phyloP scores from a whole-genome alignment of 75 land plant genomes.

The Cupressus sempervirens region DNA sequence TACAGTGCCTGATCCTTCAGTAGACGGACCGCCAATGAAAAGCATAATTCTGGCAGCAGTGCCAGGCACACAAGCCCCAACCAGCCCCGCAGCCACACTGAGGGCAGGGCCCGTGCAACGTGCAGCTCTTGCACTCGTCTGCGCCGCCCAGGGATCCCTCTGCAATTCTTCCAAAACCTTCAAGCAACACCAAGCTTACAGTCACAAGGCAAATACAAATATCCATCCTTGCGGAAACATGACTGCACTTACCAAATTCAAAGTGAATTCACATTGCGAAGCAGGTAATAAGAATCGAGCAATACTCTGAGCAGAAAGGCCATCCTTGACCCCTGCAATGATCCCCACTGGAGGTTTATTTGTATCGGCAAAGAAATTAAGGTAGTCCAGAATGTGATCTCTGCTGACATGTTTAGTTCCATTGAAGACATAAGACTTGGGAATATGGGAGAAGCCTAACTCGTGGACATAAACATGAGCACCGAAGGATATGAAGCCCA shows the following conservation, averaged over 20 bases:
- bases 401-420: constrained; percentile 71
- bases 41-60: constrained; percentile 92
- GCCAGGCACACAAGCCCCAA: constrained; percentile 98
- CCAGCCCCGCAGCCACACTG: constrained; percentile 78
- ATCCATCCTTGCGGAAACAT: background rate
- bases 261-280: constrained; percentile 78
- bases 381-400: constrained; percentile 78
- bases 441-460: constrained; percentile 76
- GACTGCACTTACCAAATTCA: constrained; percentile 50
- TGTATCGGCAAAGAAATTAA: constrained; percentile 42
- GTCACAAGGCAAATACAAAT: background rate
- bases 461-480: constrained; percentile 84
- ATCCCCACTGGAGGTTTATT: constrained; percentile 51
- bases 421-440: constrained; percentile 82
- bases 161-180: constrained; percentile 91
- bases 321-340: constrained; percentile 85
- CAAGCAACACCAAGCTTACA: background rate
- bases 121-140: constrained; percentile 66
- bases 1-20: constrained; percentile 89
- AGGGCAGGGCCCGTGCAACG: constrained; percentile 94
- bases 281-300: constrained; percentile 79
- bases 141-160: constrained; percentile 85
- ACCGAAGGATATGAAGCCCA: constrained; percentile 80
- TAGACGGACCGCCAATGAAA: constrained; percentile 96
- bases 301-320: constrained; percentile 70